Evolutionary conservation across 805 yeast genomes (phyloP).

Genomic region (Blastobotrys muscicola): DNA sequence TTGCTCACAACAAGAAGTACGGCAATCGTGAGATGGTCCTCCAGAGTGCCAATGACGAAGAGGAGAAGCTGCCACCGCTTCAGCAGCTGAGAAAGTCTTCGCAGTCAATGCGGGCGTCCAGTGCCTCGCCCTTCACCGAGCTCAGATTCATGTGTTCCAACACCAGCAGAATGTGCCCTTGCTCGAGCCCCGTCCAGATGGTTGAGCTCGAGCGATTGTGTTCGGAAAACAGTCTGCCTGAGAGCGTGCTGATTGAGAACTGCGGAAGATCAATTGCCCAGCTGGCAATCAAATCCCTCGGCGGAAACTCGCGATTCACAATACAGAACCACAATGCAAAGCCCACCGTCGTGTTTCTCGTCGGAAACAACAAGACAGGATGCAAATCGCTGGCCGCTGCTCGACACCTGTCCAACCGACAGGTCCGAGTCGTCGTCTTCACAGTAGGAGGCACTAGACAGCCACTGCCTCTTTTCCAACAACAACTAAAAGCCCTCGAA

Average conservation of each 20-base stretch:
- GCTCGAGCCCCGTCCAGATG: slow-evolving; percentile 68
- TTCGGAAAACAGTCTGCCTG: slow-evolving; percentile 42
- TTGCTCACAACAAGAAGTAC: slow-evolving; percentile 64
- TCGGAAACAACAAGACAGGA: slow-evolving; percentile 64
- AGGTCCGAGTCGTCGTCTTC: slow-evolving; percentile 28
- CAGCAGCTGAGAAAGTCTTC: neutral
- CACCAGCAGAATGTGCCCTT: slow-evolving; percentile 18
- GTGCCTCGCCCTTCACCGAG: neutral
- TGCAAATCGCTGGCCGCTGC: slow-evolving; percentile 70
- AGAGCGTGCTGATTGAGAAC: slow-evolving; percentile 46
- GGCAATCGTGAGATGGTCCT: slow-evolving; percentile 71
- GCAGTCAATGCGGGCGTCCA: neutral
- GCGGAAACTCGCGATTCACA: slow-evolving; percentile 59
- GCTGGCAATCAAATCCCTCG: slow-evolving; percentile 50
- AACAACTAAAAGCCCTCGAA: slow-evolving; percentile 47
- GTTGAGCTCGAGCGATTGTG: slow-evolving; percentile 62
- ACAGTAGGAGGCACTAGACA: neutral
- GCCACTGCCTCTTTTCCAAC: no score
- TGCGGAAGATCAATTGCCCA: slow-evolving; percentile 59
- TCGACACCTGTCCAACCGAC: slow-evolving; percentile 66
- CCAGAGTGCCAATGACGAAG: slow-evolving; percentile 26
- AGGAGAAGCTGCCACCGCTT: neutral
- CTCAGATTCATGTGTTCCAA: slow-evolving; percentile 6
- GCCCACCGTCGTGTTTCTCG: slow-evolving; percentile 61
- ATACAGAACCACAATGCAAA: slow-evolving; percentile 66